Conservation (phyloP, 2,329 filamentous ascomycete species). For the Colletotrichum gloeosporioides region DNA sequence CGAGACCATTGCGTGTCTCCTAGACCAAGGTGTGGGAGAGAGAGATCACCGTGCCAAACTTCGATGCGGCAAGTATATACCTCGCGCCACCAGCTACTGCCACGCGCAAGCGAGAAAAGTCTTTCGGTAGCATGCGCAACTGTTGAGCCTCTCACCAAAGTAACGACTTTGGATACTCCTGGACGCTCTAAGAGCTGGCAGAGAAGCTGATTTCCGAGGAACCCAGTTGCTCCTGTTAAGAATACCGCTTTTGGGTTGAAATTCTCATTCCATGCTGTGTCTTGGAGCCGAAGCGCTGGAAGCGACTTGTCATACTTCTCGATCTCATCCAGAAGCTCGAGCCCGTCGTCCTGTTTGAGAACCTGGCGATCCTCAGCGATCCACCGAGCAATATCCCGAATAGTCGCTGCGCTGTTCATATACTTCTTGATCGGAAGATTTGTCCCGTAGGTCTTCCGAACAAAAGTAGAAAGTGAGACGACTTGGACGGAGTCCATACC, state of each 20-base stretch:
- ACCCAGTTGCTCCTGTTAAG: conserved; percentile 21
- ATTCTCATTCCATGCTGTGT: neutral
- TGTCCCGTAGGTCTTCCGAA: neutral
- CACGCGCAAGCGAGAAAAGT: conserved; percentile 5
- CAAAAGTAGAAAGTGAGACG: neutral
- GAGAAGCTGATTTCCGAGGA: conserved; percentile 20
- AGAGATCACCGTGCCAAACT: conserved; percentile 15
- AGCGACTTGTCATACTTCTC: neutral
- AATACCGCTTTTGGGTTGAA: neutral
- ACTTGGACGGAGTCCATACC: conserved; percentile 19
- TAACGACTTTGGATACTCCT: neutral
- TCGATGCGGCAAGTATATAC: neutral
- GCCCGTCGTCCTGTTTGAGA: neutral
- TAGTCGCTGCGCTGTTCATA: conserved; percentile 5
- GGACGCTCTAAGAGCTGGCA: neutral
- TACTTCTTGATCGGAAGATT: conserved; percentile 3
- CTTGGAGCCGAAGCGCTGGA: neutral
- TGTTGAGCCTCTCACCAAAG: conserved; percentile 15
- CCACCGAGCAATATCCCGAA: conserved; percentile 1
- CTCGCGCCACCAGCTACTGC: conserved; percentile 24
- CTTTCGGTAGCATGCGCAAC: conserved; percentile 11
- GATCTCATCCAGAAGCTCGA: conserved; percentile 2
- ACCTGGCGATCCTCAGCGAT: neutral
- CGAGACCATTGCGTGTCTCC: neutral
- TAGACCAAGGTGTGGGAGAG: neutral